Evolutionary conservation across 768 basidiomycete genomes (phyloP), one percentile per base, ranked within the genome.

Genomic region (Mycena rebaudengoi): DNA sequence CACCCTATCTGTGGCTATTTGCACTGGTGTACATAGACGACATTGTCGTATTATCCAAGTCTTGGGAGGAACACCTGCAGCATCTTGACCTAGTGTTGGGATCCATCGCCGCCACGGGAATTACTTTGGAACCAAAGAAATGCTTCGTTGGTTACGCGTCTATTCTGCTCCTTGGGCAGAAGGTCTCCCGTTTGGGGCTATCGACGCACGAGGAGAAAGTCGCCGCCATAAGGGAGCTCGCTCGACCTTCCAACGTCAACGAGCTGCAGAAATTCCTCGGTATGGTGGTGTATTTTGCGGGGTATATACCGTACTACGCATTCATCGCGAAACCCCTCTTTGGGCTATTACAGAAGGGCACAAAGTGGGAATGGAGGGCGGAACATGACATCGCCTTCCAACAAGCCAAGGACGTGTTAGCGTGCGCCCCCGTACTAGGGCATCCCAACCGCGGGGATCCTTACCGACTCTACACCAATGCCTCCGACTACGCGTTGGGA

Each of bases 221-320:
- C 5, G 57, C 61, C 10, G 72, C 72, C 5, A 73, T 73, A 7
- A 7, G 30, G 18, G 54, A 64, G 7, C 40, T 70, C 1, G 45
- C 55, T 1, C 23, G 44, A 1, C 73, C 73, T 1, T 32, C 12
- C 7, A 70, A 69, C n/a, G 52, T 70, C 18, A 28, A 48, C 2
- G 65, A 68, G 11, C 45, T 74, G 21, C 69, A 70, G 35, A 70
- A 56, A 6, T 74, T 72, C 59, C 51, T 75, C 4, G 72, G 74
- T 6, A 73, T 68, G 71, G 67, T 69, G 3, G 71, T 74, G 0
- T 76, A 75, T 45, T 76, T 75, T 52, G 52, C 72, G 1, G 39
- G 55, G 1, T 76, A 70, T 55, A 74, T 76, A 23, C 69, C 71
- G 1, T 74, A 45, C 43, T 75, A 74, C 55, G 65, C 73, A 5